Evolutionary conservation across 73 alveolate genomes (phyloP), one percentile per base, ranked within the genome.

Genomic region (Paramecium biaurelia): DNA sequence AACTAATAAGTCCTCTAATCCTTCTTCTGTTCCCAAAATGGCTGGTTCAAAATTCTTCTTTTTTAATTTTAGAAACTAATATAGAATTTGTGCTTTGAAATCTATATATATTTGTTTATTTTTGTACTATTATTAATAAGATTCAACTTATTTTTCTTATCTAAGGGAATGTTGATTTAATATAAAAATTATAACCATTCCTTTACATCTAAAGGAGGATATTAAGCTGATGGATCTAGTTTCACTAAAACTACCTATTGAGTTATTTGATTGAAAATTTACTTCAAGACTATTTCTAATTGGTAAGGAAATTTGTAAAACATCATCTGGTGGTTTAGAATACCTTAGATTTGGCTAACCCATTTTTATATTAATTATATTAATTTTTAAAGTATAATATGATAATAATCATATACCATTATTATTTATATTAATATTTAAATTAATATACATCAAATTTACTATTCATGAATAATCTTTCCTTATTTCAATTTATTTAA

Each of bases 21-120:
- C 90, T 79, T 79, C 41, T 79, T 79, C 90, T 7, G 90, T 42
- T 11, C 90, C 72, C 30, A 41, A 23, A 34, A 79, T 79, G 14
- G 72, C 56, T 43, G 90, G 90, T 10, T 79, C 90, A 14, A 45
- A 28, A 43, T 79, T 43, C 20, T 18, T 34, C 12, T 23, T 21
- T 24, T 20, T 42, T 11, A 76, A 30, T 34, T 45, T 79, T 45
- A 30, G n/a, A 43, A 43, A 45, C 15, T 79, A 47, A 34, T 42
- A 45, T 38, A 79, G 45, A 41, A 79, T 79, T 42, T 79, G 24
- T 5, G 45, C 20, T 43, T 79, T 79, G 49, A 10, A 79, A 24
- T 47, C 90, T 79, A 43, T 42, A 43, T 41, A 41, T 74, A 12
- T n/a, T 20, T 30, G 4, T n/a, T n/a, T 9, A 45, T 0, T 79